Percentiles rank a stretch among this genome's conserved stretches.
phyloP scores from a whole-genome alignment of 768 basidiomycete species.

The Tulasnella sp. region DNA sequence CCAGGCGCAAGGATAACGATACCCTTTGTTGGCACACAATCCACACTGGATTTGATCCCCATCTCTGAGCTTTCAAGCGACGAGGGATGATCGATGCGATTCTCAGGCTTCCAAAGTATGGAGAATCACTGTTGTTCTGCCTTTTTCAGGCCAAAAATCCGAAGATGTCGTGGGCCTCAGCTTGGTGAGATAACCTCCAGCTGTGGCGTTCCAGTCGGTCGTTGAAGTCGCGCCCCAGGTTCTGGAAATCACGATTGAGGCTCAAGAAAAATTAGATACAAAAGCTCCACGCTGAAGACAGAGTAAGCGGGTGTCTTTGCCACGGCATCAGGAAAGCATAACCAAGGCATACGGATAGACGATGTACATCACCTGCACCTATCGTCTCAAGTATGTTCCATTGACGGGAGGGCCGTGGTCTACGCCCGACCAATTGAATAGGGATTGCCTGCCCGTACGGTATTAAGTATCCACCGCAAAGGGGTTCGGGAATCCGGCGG shows the following conservation, averaged over 20 bases:
- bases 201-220: not conserved
- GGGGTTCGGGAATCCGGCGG: not conserved
- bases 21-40: not conserved
- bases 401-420: not conserved
- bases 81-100: not conserved
- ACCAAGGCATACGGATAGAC: not conserved
- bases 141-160: not conserved
- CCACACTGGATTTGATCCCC: not conserved
- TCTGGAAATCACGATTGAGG: not conserved
- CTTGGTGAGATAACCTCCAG: constrained; percentile 3
- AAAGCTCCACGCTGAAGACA: not conserved
- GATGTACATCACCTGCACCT: not conserved
- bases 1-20: not conserved
- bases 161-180: not conserved
- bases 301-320: not conserved
- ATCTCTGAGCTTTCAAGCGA: not conserved
- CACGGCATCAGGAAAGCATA: not conserved
- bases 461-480: not conserved
- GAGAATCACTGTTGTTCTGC: not conserved
- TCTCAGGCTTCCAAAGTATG: not conserved
- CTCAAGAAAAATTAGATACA: not conserved
- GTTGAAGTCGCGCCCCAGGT: not conserved
- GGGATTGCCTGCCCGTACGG: not conserved
- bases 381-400: not conserved
- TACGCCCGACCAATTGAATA: not conserved